A percentile compares a stretch with the other conserved stretches of the same genome.
phyloP scores from a whole-genome alignment of 2,329 filamentous ascomycete genomes.

The Teratosphaeria destructans region DNA sequence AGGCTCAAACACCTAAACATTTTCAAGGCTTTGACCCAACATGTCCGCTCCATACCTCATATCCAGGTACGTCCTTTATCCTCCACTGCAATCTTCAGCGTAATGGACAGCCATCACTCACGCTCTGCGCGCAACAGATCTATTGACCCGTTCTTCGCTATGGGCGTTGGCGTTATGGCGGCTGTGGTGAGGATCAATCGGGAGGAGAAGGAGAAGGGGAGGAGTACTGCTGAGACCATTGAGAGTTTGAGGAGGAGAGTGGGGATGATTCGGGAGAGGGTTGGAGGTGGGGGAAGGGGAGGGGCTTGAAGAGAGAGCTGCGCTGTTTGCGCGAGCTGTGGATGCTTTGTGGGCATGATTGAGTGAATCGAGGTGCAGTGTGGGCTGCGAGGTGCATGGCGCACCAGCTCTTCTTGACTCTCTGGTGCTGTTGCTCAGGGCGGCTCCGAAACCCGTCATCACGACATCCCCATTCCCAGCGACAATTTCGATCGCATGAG shows the following conservation, averaged over 20 bases:
- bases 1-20: not conserved
- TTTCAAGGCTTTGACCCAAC: not conserved
- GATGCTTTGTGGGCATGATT: not conserved
- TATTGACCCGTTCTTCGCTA: slow-evolving; percentile 40
- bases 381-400: too few species aligned
- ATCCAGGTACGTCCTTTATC: slow-evolving; percentile 28
- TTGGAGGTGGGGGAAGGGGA: not conserved
- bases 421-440: too few species aligned
- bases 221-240: slow-evolving; percentile 27
- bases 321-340: not conserved
- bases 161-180: slow-evolving; percentile 37
- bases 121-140: not conserved
- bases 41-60: slow-evolving; percentile 30
- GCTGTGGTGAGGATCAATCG: slow-evolving; percentile 32
- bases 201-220: slow-evolving; percentile 39
- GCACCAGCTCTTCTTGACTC: too few species aligned
- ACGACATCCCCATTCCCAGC: too few species aligned
- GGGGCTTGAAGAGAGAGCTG: not conserved
- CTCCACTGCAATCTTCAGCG: not conserved
- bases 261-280: slow-evolving; percentile 18
- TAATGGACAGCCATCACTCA: not conserved
- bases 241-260: slow-evolving; percentile 32
- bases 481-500: too few species aligned
- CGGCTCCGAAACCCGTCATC: too few species aligned
- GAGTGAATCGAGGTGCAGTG: not conserved